Base-by-base conservation (phyloP, 306 rosid genomes). In the Rosa rugosa region DNA sequence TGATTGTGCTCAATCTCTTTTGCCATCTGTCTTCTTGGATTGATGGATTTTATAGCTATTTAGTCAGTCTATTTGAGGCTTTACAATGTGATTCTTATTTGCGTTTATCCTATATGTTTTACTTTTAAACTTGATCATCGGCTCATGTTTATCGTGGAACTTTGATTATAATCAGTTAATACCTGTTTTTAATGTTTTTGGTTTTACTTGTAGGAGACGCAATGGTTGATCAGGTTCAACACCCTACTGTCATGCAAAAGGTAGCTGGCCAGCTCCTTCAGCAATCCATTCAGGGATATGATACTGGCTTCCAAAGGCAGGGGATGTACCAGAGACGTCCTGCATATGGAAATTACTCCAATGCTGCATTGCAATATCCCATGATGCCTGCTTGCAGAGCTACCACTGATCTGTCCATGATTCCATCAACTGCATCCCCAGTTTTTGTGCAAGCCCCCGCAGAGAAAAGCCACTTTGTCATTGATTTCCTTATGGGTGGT, bases 401-500 rank as follows among this genome's bases (percentile, higher is more conserved):
- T 22, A 71, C 91, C 1, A 67, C 84, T 18, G 97, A 90, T 79
- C 67, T 91, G 23, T 86, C 91, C 22, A 56, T 80, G 70, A 91
- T 81, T 83, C 63, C 85, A 17, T 77, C 93, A 59, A 81, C 89
- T n/a, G 79, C 93, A 27, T 87, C 96, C 22, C 98, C 94, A 42
- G 62, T 94, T 56, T 92, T 91, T 62, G 92, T 80, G 13, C 92
- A 91, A 7, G 97, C 98, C 80, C 97, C 97, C 2, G 88, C 91
- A 0, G 97, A 94, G 90, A 90, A 92, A 86, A 79, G 98, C 20
- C 11, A 82, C 23, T 94, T 94, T 78, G 0, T 91, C 1, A 4
- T 92, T 20, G 98, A 90, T 80, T 94, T 94, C 85, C 91, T 94
- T 46, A 90, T 94, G 97, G 97, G 97, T 68, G 98, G 97, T 54